Evolutionary conservation across 768 basidiomycete species (phyloP), one percentile per base, ranked within the genome.

Genomic region (Nidula microcarpa): DNA sequence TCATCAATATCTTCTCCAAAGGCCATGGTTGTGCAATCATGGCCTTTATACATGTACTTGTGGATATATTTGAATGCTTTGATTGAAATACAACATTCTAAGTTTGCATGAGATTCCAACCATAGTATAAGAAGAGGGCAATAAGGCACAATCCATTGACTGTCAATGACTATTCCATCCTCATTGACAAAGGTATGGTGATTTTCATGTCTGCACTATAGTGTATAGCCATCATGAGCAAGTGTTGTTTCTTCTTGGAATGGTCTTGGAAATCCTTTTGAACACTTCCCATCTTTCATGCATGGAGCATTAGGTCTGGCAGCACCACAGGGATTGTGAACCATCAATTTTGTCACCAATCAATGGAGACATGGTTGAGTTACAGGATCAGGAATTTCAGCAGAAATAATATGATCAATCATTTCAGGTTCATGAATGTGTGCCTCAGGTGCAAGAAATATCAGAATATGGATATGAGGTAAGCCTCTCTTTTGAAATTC

Each of bases 401-500:
- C 74, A 7, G 56, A 72, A 41, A 82, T 72, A 33, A 67, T 48
- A 14, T 58, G 53, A 56, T 82, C 73, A 9, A 84, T 62, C n/a
- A 69, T 64, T 6, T 62, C 64, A 3, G 74, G 62, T 10, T 63
- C 67, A 0, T 32, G 30, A 2, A 81, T n/a, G n/a, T n/a, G 62
- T 52, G 75, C 76, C 52, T 62, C 34, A 0, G 47, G 49, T 0
- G 65, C 35, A 1, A 84, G 60, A 53, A 77, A 75, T 44, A 84
- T 62, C 1, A 84, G 58, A 8, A 75, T 55, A 59, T 85, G 83
- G 57, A 77, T 74, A 55, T 84, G 80, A 23, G 81, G 80, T 0
- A 85, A 71, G 0, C 79, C 78, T 0, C 75, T 61, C 54, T 84
- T 84, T 59, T 84, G 82, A 57, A n/a, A n/a, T n/a, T n/a, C n/a